These are phyloP conservation scores for Lachancea dasiensis DNA, from an alignment of 805 yeast species.

Conservation along the genomic window DNA sequence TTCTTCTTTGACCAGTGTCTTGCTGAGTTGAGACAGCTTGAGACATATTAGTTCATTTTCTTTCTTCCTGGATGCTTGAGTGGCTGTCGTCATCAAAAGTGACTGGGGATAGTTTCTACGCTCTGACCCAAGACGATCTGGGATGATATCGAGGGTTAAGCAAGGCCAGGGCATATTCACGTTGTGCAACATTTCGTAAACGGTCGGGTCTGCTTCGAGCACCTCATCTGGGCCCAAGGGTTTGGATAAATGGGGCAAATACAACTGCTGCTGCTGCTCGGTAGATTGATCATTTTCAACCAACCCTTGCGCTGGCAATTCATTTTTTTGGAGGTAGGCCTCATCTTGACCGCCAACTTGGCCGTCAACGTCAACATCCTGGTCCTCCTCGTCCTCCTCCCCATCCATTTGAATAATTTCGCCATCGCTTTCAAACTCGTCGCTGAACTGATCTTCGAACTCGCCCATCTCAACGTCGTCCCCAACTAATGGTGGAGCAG, in stretches of 20 bases:
- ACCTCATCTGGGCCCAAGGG: conserved; percentile 96
- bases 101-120: conserved; percentile 88
- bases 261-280: conserved; percentile 40
- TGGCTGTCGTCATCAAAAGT: conserved; percentile 80
- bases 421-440: conserved; percentile 88
- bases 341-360: conserved; percentile 33
- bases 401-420: conserved; percentile 80
- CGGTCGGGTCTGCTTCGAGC: conserved; percentile 92
- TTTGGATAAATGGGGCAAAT: conserved; percentile 80
- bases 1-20: conserved; percentile 82
- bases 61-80: conserved; percentile 82
- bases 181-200: conserved; percentile 93
- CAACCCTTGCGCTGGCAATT: conserved; percentile 33
- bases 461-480: conserved; percentile 67
- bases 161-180: conserved; percentile 97
- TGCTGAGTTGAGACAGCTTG: conserved; percentile 73
- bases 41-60: conserved; percentile 85
- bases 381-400: conserved; percentile 41
- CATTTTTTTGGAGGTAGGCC: conserved; percentile 33
- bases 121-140: conserved; percentile 81
- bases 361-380: conserved; percentile 29
- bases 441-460: conserved; percentile 84
- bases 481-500: conserved; percentile 21
- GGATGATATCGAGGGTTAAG: conserved; percentile 80
- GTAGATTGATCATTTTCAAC: conserved; percentile 35